Conservation (phyloP, 495 filamentous ascomycete genomes). For the Symbiotaphrina buchneri region DNA sequence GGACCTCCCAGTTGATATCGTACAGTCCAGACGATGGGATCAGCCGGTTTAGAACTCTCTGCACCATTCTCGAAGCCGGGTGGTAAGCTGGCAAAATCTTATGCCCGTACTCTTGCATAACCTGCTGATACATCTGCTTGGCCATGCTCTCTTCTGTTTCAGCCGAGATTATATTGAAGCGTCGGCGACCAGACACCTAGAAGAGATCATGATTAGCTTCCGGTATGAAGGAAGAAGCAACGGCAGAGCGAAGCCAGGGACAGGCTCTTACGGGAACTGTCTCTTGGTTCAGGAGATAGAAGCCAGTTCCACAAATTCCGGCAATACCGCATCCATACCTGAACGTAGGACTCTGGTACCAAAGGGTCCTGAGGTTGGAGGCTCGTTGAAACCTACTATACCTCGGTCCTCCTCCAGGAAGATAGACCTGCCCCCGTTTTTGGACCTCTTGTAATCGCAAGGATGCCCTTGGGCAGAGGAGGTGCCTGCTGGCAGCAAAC, state of each 20-base stretch:
- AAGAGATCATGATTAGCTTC: constrained; percentile 2
- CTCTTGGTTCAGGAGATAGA: constrained; percentile 58
- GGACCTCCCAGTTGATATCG: constrained; percentile 54
- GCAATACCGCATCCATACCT: constrained; percentile 10
- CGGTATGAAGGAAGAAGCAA: not conserved
- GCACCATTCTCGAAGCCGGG: constrained; percentile 28
- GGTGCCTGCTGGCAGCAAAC: too few relatives aligned
- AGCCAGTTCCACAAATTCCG: constrained; percentile 15
- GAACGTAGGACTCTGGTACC: constrained; percentile 2
- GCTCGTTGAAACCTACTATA: constrained; percentile 3
- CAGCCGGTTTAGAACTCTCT: constrained; percentile 44
- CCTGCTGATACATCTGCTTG: constrained; percentile 23
- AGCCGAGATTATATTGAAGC: constrained; percentile 57
- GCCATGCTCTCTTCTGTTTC: constrained; percentile 28
- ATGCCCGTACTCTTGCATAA: constrained; percentile 22
- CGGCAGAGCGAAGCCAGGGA: not conserved
- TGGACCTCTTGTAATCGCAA: too few relatives aligned
- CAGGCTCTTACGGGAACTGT: constrained; percentile 35
- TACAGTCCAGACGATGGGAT: constrained; percentile 44
- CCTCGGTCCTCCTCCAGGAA: constrained; percentile 1
- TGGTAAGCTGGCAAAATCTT: constrained; percentile 28
- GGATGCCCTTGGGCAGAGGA: too few relatives aligned
- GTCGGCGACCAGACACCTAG: constrained; percentile 41
- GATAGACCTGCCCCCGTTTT: too few relatives aligned
- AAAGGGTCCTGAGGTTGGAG: not conserved